phyloP scores from a whole-genome alignment of 371 early-diverging fungal species.

The Mucor plumbeus region DNA sequence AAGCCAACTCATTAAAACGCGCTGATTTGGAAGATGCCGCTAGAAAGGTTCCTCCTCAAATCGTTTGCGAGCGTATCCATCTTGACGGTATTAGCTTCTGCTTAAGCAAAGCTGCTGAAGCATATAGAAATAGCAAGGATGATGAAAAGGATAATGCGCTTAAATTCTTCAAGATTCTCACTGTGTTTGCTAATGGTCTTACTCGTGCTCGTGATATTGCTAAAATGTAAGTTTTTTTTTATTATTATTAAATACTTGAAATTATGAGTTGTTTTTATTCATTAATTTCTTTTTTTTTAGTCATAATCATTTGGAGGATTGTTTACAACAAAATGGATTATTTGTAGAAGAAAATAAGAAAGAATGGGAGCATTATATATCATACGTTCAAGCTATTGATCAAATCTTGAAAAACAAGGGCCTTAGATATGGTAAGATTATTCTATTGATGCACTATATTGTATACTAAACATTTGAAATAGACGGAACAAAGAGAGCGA shows the following conservation, averaged over 20 bases:
- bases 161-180: slow-evolving; percentile 49
- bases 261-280: neutral
- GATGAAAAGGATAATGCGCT: slow-evolving; percentile 33
- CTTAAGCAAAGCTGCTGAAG: slow-evolving; percentile 38
- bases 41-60: slow-evolving; percentile 30
- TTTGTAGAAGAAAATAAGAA: slow-evolving; percentile 28
- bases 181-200: slow-evolving; percentile 35
- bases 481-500: slow-evolving; percentile 31
- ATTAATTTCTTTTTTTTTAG: slow-evolving; percentile 18
- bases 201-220: slow-evolving; percentile 51
- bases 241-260: neutral
- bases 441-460: neutral
- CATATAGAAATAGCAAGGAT: slow-evolving; percentile 26
- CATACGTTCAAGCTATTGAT: slow-evolving; percentile 43
- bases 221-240: slow-evolving; percentile 39
- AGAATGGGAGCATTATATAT: slow-evolving; percentile 52
- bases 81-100: slow-evolving; percentile 46
- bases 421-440: slow-evolving; percentile 43
- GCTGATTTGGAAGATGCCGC: slow-evolving; percentile 28
- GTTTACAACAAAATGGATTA: slow-evolving; percentile 31
- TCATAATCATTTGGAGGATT: slow-evolving; percentile 44
- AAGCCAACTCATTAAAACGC: slow-evolving; percentile 28
- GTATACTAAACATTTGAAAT: neutral
- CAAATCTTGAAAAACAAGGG: slow-evolving; percentile 49
- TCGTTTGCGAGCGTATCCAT: slow-evolving; percentile 44